Evolutionary conservation across 192 early-diverging fungal species (phyloP).

Genomic region (Backusella parvicylindrica): DNA sequence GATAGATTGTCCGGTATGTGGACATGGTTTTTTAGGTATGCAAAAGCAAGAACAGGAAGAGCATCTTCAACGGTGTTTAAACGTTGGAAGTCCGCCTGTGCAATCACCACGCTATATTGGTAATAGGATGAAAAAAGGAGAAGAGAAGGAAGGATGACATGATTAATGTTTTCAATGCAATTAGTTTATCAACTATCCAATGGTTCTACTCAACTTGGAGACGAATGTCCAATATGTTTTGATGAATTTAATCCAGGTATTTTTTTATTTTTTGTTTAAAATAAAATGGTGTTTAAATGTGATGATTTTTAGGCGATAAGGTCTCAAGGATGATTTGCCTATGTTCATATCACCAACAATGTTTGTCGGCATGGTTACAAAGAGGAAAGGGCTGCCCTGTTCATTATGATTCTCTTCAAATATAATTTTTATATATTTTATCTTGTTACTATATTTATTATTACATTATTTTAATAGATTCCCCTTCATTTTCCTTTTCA

Average conservation of each 20-base stretch:
- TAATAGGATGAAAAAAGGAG: conserved; percentile 35
- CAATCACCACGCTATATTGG: conserved; percentile 64
- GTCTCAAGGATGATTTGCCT: conserved; percentile 85
- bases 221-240: conserved; percentile 94
- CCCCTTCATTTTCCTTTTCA: no score
- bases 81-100: conserved; percentile 43
- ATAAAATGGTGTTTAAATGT: neutral
- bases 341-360: conserved; percentile 84
- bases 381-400: conserved; percentile 77
- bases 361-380: conserved; percentile 79
- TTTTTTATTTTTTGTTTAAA: neutral
- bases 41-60: conserved; percentile 45
- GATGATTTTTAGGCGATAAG: conserved; percentile 50
- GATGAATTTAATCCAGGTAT: conserved; percentile 81
- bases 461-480: neutral
- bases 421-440: neutral
- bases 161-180: neutral
- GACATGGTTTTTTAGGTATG: conserved; percentile 30
- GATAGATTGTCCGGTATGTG: conserved; percentile 76
- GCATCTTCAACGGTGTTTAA: conserved; percentile 67
- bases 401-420: conserved; percentile 49
- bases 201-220: conserved; percentile 59
- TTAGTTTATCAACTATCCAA: conserved; percentile 57
- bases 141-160: no score
- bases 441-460: neutral